These are phyloP conservation scores for Pseudogymnoascus sp. DNA, from an alignment of 2,329 filamentous ascomycete species.

Conservation along the genomic window DNA sequence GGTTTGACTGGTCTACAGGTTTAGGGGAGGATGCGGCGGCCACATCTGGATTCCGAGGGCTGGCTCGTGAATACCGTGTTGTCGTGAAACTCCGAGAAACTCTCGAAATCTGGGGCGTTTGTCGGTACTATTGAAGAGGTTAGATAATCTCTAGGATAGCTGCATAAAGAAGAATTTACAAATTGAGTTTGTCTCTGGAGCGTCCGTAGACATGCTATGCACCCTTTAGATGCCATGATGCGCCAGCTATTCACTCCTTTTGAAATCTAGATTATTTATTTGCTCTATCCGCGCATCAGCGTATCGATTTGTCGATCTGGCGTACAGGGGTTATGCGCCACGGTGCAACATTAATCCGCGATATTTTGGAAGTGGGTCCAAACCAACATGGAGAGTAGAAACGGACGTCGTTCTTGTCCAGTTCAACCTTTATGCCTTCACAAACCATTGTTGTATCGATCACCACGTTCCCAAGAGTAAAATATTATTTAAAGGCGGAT, in stretches of 20 bases:
- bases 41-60: slow-evolving; percentile 15
- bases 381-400: neutral
- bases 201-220: slow-evolving; percentile 23
- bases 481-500: neutral
- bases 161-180: neutral
- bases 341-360: neutral
- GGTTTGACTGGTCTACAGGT: slow-evolving; percentile 11
- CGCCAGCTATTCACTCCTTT: neutral
- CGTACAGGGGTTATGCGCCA: neutral
- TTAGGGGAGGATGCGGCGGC: slow-evolving; percentile 17
- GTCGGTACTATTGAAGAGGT: slow-evolving; percentile 9
- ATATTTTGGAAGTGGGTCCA: neutral
- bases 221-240: slow-evolving; percentile 14
- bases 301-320: neutral
- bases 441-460: neutral
- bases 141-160: slow-evolving; percentile 8
- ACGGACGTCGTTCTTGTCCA: neutral
- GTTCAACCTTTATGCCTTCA: neutral
- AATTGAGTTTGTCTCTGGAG: slow-evolving; percentile 18
- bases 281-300: neutral
- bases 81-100: slow-evolving; percentile 20
- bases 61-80: slow-evolving; percentile 21
- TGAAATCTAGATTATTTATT: neutral
- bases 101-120: slow-evolving; percentile 4
- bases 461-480: neutral